Evolutionary conservation across 306 rosid species (phyloP), one percentile per base, ranked within the genome.

Genomic region (Echinosophora koreensis): DNA sequence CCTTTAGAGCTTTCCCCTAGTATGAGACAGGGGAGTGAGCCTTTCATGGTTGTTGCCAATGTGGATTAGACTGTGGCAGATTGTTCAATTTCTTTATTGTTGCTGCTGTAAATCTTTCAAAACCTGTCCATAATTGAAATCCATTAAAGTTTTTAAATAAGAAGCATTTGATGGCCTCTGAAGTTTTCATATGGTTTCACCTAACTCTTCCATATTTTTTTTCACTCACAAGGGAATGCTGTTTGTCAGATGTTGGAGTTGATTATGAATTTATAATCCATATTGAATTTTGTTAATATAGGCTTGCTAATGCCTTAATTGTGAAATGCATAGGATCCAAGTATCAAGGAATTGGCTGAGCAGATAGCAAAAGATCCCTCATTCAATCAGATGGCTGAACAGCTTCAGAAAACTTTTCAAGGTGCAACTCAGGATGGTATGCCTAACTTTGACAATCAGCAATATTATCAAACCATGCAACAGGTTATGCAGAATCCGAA

Each of bases 401-500:
- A 92, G 84, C 94, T 96, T 77, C 97, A 96, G 88, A 87, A 92
- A 77, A 88, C 92, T 69, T 87, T 96, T 85, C 93, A 96, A 74
- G 97, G 89, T 74, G 81, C 82, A 64, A 8, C 95, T 71, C 87
- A 87, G 8, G 96, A 92, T 1, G 73, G 92, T 74, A 39, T 89
- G 76, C 98, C 98, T 49, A 88, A 80, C 84, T 92, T 96, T 81
- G 98, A 96, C 86, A 85, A 87, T 70, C 96, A 92, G 77, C 97
- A 96, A 69, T 96, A 96, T 72, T 77, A 79, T 64, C 49, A 88
- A 76, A 91, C 97, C 79, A 89, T 96, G 97, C 97, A 96, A 86
- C 98, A 91, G 87, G 99, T 92, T 86, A 96, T 96, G 99, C 92
- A 91, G 86, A 96, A 96, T 85, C 97, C 99, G 69, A 89, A 89